Conservation (phyloP, 1,284 basidiomycete genomes). For the Pisolithus thermaeus region DNA sequence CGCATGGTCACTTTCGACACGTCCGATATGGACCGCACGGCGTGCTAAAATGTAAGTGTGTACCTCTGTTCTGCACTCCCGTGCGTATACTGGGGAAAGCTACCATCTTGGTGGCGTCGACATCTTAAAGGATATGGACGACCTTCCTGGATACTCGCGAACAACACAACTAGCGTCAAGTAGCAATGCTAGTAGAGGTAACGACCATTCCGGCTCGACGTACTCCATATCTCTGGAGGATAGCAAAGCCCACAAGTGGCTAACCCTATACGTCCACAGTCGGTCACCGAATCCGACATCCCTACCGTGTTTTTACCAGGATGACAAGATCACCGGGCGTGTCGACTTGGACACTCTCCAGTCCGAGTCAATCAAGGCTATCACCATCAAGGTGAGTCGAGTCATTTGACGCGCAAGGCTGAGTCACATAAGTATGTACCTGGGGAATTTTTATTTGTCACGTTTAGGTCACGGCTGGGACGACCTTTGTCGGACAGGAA, state of each 20-base stretch:
- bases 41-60: background rate
- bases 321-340: slow-evolving; percentile 38
- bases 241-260: slow-evolving; percentile 36
- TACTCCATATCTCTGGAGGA: slow-evolving; percentile 36
- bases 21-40: background rate
- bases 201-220: slow-evolving; percentile 14
- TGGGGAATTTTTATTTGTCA: too few species aligned
- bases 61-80: background rate
- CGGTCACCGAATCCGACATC: slow-evolving; percentile 30
- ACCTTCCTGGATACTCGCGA: slow-evolving; percentile 12
- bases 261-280: slow-evolving; percentile 37
- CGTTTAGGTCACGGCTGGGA: slow-evolving; percentile 29
- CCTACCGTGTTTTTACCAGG: slow-evolving; percentile 38
- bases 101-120: background rate
- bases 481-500: slow-evolving; percentile 40
- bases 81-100: background rate
- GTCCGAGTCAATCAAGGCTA: slow-evolving; percentile 38
- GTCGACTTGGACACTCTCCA: slow-evolving; percentile 42
- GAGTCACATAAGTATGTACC: too few species aligned
- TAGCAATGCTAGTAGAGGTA: background rate
- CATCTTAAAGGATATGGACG: background rate
- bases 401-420: too few species aligned
- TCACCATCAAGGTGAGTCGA: slow-evolving; percentile 29
- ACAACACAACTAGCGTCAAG: too few species aligned
- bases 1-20: background rate